A percentile compares a stretch with the other conserved stretches of the same genome.
Evolutionary conservation across 23 red algal genomes (phyloP).

Genomic region (Chondrus crispus): DNA sequence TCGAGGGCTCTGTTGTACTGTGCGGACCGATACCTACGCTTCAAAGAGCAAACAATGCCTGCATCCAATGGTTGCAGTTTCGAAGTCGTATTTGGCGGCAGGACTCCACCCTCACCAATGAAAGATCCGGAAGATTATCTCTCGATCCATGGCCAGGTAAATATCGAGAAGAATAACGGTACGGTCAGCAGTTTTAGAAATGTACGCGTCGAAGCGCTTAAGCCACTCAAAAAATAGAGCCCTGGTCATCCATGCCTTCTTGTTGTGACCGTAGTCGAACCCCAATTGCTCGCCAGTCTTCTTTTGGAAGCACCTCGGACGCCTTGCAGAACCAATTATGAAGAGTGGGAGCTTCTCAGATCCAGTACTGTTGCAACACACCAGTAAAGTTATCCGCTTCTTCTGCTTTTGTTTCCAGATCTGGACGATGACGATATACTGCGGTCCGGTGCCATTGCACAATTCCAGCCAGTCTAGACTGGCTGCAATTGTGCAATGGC

Average conservation of each 20-base stretch:
- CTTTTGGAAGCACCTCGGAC: not conserved
- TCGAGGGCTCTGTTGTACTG: too few relatives aligned
- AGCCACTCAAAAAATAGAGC: not conserved
- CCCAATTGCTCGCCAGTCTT: not conserved
- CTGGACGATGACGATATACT: not conserved
- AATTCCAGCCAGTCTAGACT: not conserved
- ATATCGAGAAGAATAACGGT: not conserved
- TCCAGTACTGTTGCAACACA: not conserved
- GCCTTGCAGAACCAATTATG: not conserved
- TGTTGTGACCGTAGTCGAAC: conserved; percentile 2
- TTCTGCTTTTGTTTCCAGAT: not conserved
- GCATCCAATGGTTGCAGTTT: too few relatives aligned
- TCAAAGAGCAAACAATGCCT: too few relatives aligned
- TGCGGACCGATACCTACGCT: too few relatives aligned
- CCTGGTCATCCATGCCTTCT: conserved; percentile 12
- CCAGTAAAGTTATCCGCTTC: not conserved
- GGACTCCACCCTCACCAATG: too few relatives aligned
- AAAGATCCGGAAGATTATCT: not conserved
- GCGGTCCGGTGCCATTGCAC: not conserved
- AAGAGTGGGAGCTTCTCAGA: not conserved
- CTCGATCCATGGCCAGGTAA: not conserved
- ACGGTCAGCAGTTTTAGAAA: not conserved
- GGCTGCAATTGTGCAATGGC: too few relatives aligned
- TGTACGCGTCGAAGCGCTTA: not conserved
- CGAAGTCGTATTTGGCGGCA: too few relatives aligned